Conservation (phyloP, 495 filamentous ascomycete species). For the Hypomontagnella monticulosa region DNA sequence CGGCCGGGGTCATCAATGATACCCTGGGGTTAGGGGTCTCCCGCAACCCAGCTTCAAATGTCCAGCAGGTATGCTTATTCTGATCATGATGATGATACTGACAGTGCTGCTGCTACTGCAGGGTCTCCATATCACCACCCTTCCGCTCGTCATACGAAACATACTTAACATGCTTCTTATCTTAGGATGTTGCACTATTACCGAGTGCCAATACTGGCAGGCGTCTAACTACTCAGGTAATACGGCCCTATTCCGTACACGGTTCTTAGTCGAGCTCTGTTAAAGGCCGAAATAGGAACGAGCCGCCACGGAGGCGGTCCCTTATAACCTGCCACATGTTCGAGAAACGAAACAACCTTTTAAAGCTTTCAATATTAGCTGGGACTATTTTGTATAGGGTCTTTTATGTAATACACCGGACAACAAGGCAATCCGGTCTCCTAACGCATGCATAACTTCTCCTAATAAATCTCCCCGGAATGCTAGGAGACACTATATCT, state of each 20-base stretch:
- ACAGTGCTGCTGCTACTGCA: background rate
- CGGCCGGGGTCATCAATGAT: background rate
- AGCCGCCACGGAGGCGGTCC: constrained; percentile 23
- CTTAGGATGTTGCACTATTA: background rate
- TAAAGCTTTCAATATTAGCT: constrained; percentile 15
- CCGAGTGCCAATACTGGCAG: constrained; percentile 6
- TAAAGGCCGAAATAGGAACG: constrained; percentile 41
- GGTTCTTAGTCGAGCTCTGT: constrained; percentile 16
- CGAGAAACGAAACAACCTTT: constrained; percentile 10
- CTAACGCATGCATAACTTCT: background rate
- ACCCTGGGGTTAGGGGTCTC: constrained; percentile 26
- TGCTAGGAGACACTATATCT: background rate
- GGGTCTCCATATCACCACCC: background rate
- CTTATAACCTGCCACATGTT: constrained; percentile 22
- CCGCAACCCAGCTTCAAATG: constrained; percentile 13
- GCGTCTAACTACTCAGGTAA: constrained; percentile 26
- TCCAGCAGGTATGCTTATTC: constrained; percentile 12
- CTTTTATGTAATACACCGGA: background rate
- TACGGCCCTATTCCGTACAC: constrained; percentile 22
- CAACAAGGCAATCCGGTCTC: background rate
- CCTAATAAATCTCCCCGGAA: background rate
- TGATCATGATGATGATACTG: constrained; percentile 8
- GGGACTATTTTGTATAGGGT: constrained; percentile 10
- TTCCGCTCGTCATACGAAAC: background rate
- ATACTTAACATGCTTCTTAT: constrained; percentile 8